Conservation (phyloP, 768 basidiomycete species). For the Mycena polygramma region DNA sequence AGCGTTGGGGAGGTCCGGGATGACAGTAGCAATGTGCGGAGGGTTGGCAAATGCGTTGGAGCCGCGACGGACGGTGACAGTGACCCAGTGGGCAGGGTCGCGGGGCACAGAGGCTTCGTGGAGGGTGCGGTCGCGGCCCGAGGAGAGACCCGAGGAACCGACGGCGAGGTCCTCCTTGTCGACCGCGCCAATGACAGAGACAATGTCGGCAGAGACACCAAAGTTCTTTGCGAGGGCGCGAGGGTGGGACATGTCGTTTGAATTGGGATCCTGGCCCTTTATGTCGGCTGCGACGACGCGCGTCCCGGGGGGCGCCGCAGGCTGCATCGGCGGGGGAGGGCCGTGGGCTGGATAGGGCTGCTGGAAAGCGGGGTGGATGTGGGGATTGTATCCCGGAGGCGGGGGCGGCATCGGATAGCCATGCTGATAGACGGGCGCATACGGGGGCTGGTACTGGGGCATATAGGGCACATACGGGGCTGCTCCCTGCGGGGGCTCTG, state of each 20-base stretch:
- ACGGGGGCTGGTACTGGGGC: constrained; percentile 37
- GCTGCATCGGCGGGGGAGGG: constrained; percentile 50
- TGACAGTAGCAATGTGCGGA: constrained; percentile 45
- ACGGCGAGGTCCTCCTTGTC: constrained; percentile 85
- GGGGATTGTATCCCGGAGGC: constrained; percentile 63
- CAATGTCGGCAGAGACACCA: constrained; percentile 80
- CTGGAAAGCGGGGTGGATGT: constrained; percentile 73
- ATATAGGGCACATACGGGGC: constrained; percentile 41
- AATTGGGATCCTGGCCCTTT: constrained; percentile 84
- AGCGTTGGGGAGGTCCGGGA: constrained; percentile 50
- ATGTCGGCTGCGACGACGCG: constrained; percentile 46
- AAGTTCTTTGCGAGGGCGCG: constrained; percentile 84
- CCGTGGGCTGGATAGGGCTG: constrained; percentile 59
- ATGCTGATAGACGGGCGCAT: constrained; percentile 46
- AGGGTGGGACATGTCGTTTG: constrained; percentile 83
- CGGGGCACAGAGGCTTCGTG: constrained; percentile 68
- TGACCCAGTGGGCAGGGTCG: constrained; percentile 72
- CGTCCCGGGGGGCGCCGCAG: constrained; percentile 39
- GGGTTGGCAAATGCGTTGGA: constrained; percentile 45
- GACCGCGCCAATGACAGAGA: constrained; percentile 59
- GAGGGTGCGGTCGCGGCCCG: constrained; percentile 75
- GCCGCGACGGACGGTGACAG: constrained; percentile 66
- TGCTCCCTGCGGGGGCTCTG: constrained; percentile 42
- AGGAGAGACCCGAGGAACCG: constrained; percentile 77
- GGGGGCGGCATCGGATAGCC: constrained; percentile 55